Evolutionary conservation across 2,329 filamentous ascomycete genomes (phyloP).

Genomic region (Ceratocystiopsis brevicomis): DNA sequence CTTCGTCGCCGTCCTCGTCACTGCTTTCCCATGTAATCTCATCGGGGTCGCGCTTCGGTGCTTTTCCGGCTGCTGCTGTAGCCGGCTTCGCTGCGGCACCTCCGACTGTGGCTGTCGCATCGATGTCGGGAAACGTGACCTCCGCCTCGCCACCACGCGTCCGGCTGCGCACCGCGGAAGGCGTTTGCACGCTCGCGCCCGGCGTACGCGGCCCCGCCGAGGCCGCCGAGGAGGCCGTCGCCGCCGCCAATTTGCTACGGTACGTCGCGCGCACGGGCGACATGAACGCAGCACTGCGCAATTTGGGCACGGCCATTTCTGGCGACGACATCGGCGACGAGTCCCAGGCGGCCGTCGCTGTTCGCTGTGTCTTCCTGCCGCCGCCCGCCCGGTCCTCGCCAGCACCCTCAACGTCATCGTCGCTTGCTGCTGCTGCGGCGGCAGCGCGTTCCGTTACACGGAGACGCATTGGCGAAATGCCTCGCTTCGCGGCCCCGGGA

Average conservation of each 20-base stretch:
- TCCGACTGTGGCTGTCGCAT: neutral
- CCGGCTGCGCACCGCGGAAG: conserved; percentile 18
- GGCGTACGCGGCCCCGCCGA: conserved; percentile 44
- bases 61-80: conserved; percentile 9
- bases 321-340: conserved; percentile 50
- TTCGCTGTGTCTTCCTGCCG: conserved; percentile 8
- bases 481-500: conserved; percentile 13
- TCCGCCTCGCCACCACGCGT: conserved; percentile 24
- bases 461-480: conserved; percentile 27
- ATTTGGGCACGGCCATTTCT: conserved; percentile 59
- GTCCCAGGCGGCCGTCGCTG: conserved; percentile 21
- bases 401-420: too few species aligned
- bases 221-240: conserved; percentile 9
- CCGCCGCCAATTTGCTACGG: conserved; percentile 23
- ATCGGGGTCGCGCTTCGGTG: conserved; percentile 19
- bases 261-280: conserved; percentile 39
- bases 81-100: neutral
- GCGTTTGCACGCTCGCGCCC: conserved; percentile 73
- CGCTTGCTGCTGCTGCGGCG: neutral
- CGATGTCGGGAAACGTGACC: conserved; percentile 12
- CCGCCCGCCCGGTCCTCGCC: too few species aligned
- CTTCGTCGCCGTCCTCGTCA: conserved; percentile 43
- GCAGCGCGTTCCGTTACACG: conserved; percentile 15
- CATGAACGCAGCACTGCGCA: conserved; percentile 72
- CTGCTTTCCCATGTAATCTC: conserved; percentile 60